Conservation (phyloP, 371 early-diverging fungal species). For the Apophysomyces sp. region DNA sequence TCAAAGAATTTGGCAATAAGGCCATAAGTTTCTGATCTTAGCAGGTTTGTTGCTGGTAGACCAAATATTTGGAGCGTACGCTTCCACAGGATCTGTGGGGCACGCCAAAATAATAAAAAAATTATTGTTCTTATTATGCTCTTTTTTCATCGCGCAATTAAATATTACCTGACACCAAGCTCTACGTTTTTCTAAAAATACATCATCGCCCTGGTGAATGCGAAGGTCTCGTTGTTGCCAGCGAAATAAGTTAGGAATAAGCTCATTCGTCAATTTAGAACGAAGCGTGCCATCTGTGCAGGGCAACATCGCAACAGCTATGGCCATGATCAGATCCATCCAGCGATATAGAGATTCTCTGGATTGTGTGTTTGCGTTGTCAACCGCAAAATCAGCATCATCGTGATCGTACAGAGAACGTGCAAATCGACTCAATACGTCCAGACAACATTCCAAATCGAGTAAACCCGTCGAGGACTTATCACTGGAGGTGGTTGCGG, state of each 20-base stretch:
- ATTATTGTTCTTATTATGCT: background rate
- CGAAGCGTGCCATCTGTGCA: constrained; percentile 40
- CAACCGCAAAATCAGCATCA: background rate
- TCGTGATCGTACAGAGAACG: constrained; percentile 15
- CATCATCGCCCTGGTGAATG: constrained; percentile 1
- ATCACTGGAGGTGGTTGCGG: constrained; percentile 1
- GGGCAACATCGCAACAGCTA: constrained; percentile 40
- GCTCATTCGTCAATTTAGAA: constrained; percentile 32
- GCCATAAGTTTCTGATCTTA: constrained; percentile 44
- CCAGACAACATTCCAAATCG: constrained; percentile 43
- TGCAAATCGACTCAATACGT: constrained; percentile 28
- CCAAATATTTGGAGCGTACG: constrained; percentile 43
- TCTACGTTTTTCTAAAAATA: constrained; percentile 14
- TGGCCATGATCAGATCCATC: constrained; percentile 36
- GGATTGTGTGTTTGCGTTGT: background rate
- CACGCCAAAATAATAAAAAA: background rate
- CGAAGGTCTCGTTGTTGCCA: constrained; percentile 26
- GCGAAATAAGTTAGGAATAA: constrained; percentile 38
- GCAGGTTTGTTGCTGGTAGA: constrained; percentile 46
- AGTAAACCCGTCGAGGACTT: constrained; percentile 6
- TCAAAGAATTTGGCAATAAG: constrained; percentile 47
- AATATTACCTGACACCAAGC: constrained; percentile 34
- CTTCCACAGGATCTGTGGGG: constrained; percentile 45
- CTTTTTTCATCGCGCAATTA: background rate
- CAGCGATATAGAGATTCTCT: constrained; percentile 21